Conservation (phyloP, 2,329 filamentous ascomycete genomes). For the Neopestalotiopsis sp. region DNA sequence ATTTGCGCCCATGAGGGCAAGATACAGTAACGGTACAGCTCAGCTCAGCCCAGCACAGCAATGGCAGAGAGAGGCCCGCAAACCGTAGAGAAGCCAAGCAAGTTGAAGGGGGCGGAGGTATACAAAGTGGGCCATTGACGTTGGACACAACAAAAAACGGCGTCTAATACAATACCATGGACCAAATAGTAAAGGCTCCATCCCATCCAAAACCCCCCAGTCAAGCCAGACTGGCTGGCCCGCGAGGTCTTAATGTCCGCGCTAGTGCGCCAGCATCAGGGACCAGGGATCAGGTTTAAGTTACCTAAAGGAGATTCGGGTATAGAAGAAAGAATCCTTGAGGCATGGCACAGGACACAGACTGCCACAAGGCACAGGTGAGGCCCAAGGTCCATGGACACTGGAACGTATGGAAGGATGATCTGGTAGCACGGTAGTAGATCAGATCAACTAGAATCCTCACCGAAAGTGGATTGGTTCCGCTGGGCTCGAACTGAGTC, state of each 20-base stretch:
- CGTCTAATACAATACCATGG: conserved; percentile 1
- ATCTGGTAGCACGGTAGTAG: neutral
- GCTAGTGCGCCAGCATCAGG: neutral
- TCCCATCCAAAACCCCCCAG: neutral
- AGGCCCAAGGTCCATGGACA: neutral
- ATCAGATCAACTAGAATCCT: neutral
- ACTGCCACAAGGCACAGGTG: neutral
- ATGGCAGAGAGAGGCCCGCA: neutral
- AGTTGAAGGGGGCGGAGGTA: conserved; percentile 7
- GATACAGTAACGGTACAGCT: neutral
- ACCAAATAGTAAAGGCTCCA: neutral
- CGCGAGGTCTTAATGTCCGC: neutral
- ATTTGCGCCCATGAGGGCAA: neutral
- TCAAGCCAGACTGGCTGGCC: neutral
- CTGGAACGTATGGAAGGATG: neutral
- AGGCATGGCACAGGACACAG: neutral
- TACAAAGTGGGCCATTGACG: conserved; percentile 14
- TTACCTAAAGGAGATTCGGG: neutral
- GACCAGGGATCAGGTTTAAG: neutral
- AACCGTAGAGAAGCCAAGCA: conserved; percentile 13
- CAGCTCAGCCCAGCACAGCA: neutral
- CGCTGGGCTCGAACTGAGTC: neutral
- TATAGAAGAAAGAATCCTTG: too few species aligned
- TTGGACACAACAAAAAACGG: conserved; percentile 12
- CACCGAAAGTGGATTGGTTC: neutral